Evolutionary conservation across 805 yeast species (phyloP).

Genomic region (Lachancea meyersii): DNA sequence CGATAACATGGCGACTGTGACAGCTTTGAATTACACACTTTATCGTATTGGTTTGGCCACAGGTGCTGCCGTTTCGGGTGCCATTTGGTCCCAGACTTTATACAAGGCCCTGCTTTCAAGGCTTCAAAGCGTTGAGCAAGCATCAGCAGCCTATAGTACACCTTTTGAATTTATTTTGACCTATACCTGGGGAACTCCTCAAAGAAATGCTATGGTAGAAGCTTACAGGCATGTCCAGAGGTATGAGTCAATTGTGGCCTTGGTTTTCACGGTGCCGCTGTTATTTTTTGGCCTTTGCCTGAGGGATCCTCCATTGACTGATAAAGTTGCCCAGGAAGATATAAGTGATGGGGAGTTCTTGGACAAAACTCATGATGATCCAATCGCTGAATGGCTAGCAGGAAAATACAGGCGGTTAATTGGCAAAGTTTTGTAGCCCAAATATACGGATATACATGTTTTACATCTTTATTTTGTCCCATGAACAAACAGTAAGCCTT

Average conservation of each 20-base stretch:
- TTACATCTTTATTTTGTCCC: too few species aligned
- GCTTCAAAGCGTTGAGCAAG: constrained; percentile 35
- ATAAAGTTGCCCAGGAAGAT: constrained; percentile 21
- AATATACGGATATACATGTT: too few species aligned
- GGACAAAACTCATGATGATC: constrained; percentile 22
- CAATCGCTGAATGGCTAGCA: constrained; percentile 17
- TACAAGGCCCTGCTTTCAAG: constrained; percentile 38
- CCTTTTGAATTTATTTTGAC: constrained; percentile 45
- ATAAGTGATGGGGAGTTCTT: constrained; percentile 24
- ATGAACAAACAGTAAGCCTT: too few species aligned
- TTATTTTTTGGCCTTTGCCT: constrained; percentile 21
- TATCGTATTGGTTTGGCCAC: constrained; percentile 62
- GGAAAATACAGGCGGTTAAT: background rate
- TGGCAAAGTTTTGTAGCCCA: too few species aligned
- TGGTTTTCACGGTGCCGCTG: constrained; percentile 25
- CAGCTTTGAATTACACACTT: constrained; percentile 51
- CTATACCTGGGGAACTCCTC: constrained; percentile 61
- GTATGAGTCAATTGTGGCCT: constrained; percentile 43
- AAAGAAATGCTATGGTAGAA: constrained; percentile 48
- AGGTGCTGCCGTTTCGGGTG: constrained; percentile 64
- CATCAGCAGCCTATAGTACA: constrained; percentile 42
- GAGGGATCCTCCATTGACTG: constrained; percentile 26
- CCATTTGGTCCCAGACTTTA: constrained; percentile 61
- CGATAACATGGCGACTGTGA: constrained; percentile 61
- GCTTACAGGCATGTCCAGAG: constrained; percentile 58